Evolutionary conservation across 345 rosid genomes (phyloP).

Genomic region (Erysimum cheiranthoides): DNA sequence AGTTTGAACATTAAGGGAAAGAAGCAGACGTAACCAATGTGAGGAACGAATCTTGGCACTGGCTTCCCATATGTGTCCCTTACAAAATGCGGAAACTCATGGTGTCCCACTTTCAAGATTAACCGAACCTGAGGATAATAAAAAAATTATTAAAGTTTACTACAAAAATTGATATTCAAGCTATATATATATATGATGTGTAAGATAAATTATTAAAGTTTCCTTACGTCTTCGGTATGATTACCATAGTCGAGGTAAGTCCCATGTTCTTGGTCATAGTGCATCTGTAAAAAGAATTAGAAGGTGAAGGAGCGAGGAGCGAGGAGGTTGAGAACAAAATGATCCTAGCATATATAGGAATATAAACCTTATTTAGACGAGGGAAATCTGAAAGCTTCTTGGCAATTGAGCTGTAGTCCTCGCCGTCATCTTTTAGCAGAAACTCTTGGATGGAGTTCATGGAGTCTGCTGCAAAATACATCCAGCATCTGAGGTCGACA

Average conservation of each 20-base stretch:
- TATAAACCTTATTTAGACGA: constrained; percentile 71
- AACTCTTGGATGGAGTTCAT: constrained; percentile 71
- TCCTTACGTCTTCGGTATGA: constrained; percentile 81
- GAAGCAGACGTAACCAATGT: constrained; percentile 91
- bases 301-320: neutral
- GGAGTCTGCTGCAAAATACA: constrained; percentile 91
- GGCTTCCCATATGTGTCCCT: constrained; percentile 77
- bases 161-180: constrained; percentile 1
- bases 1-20: constrained; percentile 87
- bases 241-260: constrained; percentile 91
- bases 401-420: constrained; percentile 64
- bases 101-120: constrained; percentile 59
- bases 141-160: neutral
- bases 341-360: neutral
- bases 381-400: constrained; percentile 81
- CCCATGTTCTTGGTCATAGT: constrained; percentile 75
- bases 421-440: constrained; percentile 57
- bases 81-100: constrained; percentile 28
- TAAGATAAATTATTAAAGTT: neutral
- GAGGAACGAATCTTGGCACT: constrained; percentile 81
- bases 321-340: neutral
- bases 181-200: constrained; percentile 2
- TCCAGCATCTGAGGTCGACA: constrained; percentile 96
- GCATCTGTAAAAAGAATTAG: constrained; percentile 60
- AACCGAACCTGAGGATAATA: constrained; percentile 66